Evolutionary conservation across 164 flowering plant genomes (phyloP), one percentile per base, ranked within the genome.

Genomic region (Vitis amurensis): DNA sequence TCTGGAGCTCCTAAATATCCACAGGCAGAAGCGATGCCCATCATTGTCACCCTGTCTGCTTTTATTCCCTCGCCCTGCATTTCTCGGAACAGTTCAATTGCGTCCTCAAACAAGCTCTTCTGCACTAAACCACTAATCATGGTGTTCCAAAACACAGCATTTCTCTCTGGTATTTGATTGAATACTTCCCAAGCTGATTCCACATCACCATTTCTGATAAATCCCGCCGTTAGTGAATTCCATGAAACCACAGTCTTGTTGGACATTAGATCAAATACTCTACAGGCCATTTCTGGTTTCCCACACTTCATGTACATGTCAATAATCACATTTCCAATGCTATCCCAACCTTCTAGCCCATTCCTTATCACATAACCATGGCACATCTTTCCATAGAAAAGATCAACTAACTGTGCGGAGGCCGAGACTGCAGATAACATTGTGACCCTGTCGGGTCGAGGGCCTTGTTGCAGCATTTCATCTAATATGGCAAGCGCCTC

Each of bases 291-390:
- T 50, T 78, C 83, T 59, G 71, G 79, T 59, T 77, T 58, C 16
- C 84, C 82, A 71, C 86, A 82, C 78, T 84, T 86, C 85, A 78
- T 81, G 64, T 86, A 88, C 91, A 88, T 84, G 78, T 84, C 89
- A 55, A 86, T 85, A 55, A 85, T 17, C 0, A 88, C 78, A 80
- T 83, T 85, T 17, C 59, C 73, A 59, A 87, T 75, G 51, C 58
- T 75, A 76, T 80, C 86, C 85, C 83, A 81, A 31, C 77, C 52
- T 58, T 78, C 83, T 14, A 85, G 58, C 6, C 82, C 85, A 74
- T 81, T 80, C 59, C 87, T 77, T 56, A 85, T 60, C 47, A 77
- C 69, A 72, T 74, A 84, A 50, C 83, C 78, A 63, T 84, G 86
- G 71, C 86, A 79, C 47, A 69, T 64, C 68, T 37, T 81, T 56